Percentiles rank a stretch among this genome's conserved stretches.
Evolutionary conservation across 208 protist genomes (phyloP).

Genomic region (Crithidia mellificae): DNA sequence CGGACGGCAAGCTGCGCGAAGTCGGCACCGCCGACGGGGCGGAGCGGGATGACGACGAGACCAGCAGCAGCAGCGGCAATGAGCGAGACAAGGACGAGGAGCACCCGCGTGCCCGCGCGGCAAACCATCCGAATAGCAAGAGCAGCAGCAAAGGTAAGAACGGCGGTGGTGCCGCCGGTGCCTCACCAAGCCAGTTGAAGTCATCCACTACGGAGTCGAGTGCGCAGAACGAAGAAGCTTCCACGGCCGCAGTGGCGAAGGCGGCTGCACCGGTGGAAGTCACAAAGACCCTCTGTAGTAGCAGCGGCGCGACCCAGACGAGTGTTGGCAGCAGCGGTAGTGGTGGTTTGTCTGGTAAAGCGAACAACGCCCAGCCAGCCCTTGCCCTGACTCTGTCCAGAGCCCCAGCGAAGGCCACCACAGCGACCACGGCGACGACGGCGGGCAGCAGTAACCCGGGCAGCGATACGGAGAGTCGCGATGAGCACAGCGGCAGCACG

Average conservation of each 20-base stretch:
- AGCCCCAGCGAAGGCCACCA: not conserved
- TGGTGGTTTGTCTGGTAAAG: not conserved
- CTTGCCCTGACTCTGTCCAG: constrained; percentile 4
- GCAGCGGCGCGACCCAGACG: too few relatives aligned
- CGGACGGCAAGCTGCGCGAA: constrained; percentile 7
- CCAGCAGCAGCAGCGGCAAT: constrained; percentile 1
- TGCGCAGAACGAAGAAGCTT: too few relatives aligned
- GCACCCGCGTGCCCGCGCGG: not conserved
- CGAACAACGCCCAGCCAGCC: not conserved
- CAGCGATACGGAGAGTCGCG: constrained; percentile 16
- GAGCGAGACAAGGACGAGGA: not conserved
- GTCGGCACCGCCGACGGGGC: constrained; percentile 10
- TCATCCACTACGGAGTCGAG: too few relatives aligned
- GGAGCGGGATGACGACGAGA: not conserved
- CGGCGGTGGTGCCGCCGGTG: too few relatives aligned
- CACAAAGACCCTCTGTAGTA: too few relatives aligned
- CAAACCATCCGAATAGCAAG: too few relatives aligned
- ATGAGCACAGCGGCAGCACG: constrained; percentile 23
- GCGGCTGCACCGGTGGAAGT: too few relatives aligned
- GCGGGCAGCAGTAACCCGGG: not conserved
- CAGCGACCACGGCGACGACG: not conserved
- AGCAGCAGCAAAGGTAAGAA: constrained; percentile 1
- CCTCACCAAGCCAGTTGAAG: too few relatives aligned
- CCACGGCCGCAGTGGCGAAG: too few relatives aligned
- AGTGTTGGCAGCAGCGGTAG: too few relatives aligned